These are phyloP conservation scores for Lichtheimia ornata DNA, from an alignment of 371 early-diverging fungal genomes.

Conservation along the genomic window DNA sequence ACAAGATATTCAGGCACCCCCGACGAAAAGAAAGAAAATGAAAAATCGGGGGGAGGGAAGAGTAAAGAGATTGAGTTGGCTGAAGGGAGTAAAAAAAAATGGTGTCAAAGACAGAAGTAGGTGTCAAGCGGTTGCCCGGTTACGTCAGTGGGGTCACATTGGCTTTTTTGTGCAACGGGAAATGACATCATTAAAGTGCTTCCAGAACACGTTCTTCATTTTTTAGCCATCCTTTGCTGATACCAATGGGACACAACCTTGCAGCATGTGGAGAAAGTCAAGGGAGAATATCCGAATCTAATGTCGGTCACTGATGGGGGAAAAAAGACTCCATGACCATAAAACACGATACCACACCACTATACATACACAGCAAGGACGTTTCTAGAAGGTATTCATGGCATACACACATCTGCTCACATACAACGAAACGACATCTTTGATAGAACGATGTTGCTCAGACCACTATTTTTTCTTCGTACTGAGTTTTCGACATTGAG, in stretches of 20 bases:
- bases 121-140: slow-evolving; percentile 1
- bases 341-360: too few species aligned
- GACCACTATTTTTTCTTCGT: neutral
- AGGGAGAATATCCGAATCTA: too few species aligned
- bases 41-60: neutral
- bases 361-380: too few species aligned
- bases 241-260: too few species aligned
- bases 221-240: neutral
- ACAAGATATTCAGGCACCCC: neutral
- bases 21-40: neutral
- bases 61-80: neutral
- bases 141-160: slow-evolving; percentile 6
- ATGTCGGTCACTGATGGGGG: too few species aligned
- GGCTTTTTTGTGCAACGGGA: neutral
- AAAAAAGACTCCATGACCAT: too few species aligned
- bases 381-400: neutral
- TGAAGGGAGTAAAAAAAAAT: neutral
- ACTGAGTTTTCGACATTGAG: slow-evolving; percentile 3
- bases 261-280: too few species aligned
- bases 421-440: slow-evolving; percentile 1
- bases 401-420: neutral
- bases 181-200: slow-evolving; percentile 4
- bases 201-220: slow-evolving; percentile 4
- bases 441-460: neutral
- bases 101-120: neutral